Conservation (phyloP, 306 rosid species). For the Vigna angularis region DNA sequence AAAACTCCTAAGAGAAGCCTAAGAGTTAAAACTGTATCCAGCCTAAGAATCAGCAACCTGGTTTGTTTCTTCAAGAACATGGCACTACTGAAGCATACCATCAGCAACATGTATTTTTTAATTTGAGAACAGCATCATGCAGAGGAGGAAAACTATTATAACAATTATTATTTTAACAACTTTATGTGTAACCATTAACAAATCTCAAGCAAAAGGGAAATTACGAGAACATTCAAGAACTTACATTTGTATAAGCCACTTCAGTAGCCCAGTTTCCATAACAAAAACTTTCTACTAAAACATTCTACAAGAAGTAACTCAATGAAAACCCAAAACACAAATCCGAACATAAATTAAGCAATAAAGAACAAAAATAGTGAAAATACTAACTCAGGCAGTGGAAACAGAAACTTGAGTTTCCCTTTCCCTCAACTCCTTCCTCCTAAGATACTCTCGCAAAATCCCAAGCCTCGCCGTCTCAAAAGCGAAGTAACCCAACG, state of each 20-base stretch:
- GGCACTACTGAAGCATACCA: neutral
- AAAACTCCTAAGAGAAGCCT: neutral
- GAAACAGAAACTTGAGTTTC: constrained; percentile 43
- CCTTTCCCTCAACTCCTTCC: constrained; percentile 53
- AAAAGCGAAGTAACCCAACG: constrained; percentile 90
- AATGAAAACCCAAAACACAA: constrained; percentile 2
- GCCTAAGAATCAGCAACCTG: neutral
- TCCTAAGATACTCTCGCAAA: constrained; percentile 62
- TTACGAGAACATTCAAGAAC: neutral
- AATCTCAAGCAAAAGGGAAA: no score
- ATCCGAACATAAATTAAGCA: neutral
- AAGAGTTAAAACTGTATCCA: neutral
- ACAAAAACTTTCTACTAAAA: neutral
- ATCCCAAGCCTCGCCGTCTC: constrained; percentile 87
- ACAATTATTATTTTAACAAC: neutral
- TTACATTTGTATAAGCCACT: neutral
- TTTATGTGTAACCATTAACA: neutral
- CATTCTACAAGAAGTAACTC: constrained; percentile 9
- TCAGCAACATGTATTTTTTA: neutral
- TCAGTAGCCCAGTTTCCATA: neutral
- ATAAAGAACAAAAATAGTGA: neutral
- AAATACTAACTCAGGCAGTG: constrained; percentile 45
- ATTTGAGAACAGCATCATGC: neutral
- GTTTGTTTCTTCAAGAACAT: neutral
- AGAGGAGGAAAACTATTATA: no score